These are phyloP conservation scores for Athelia sp. DNA, from an alignment of 1,284 basidiomycete genomes.

Conservation along the genomic window DNA sequence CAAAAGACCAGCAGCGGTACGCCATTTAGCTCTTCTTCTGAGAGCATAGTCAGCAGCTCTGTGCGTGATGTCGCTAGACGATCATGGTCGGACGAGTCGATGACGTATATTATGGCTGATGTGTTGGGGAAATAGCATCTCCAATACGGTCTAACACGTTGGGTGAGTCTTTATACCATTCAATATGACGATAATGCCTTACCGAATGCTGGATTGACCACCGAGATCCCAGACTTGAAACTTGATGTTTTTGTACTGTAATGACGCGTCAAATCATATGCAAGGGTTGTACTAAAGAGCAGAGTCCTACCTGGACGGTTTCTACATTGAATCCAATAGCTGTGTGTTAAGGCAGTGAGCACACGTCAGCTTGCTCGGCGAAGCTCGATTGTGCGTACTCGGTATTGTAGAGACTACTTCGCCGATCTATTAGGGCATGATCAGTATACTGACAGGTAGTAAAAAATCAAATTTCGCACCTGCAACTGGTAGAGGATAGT, in stretches of 20 bases:
- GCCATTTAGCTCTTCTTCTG: slow-evolving; percentile 92
- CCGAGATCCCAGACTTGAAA: slow-evolving; percentile 99
- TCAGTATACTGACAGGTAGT: slow-evolving; percentile 1
- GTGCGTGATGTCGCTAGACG: slow-evolving; percentile 87
- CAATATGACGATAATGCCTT: slow-evolving; percentile 15
- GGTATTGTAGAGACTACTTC: slow-evolving; percentile 99
- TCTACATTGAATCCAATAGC: slow-evolving; percentile 99
- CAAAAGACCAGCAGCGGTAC: slow-evolving; percentile 96
- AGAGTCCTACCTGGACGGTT: slow-evolving; percentile 71
- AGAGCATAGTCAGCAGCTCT: slow-evolving; percentile 93
- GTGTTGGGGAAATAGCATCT: slow-evolving; percentile 99
- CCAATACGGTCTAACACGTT: slow-evolving; percentile 86
- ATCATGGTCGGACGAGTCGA: slow-evolving; percentile 89
- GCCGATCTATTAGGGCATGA: slow-evolving; percentile 66
- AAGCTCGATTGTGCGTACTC: slow-evolving; percentile 50
- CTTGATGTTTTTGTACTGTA: slow-evolving; percentile 96
- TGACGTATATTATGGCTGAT: slow-evolving; percentile 95
- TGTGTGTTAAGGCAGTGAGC: slow-evolving; percentile 25
- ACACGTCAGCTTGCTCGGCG: slow-evolving; percentile 5
- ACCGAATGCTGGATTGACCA: slow-evolving; percentile 91
- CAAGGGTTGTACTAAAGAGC: neutral
- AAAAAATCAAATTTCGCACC: slow-evolving; percentile 38
- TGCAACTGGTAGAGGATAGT: slow-evolving; percentile 94
- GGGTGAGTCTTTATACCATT: slow-evolving; percentile 6
- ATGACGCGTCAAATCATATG: slow-evolving; percentile 5